Evolutionary conservation across 2,329 filamentous ascomycete species (phyloP).

Genomic region (Lasiodiplodia sp.): DNA sequence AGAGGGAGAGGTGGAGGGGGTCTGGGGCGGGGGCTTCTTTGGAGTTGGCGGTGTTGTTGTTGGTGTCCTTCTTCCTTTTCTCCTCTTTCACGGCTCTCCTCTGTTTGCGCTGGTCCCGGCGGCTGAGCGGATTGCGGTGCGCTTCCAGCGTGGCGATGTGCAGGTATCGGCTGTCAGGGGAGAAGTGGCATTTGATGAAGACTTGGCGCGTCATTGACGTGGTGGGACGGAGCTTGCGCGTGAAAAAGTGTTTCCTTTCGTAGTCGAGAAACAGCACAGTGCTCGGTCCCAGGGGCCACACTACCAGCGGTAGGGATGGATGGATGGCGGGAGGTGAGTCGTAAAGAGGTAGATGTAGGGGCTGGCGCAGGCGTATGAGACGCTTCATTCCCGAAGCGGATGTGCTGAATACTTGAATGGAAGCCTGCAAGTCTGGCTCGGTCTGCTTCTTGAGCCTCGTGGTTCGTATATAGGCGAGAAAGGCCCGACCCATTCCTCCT

Average conservation of each 20-base stretch:
- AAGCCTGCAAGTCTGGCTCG: neutral
- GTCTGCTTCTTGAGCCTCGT: neutral
- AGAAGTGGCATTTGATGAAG: constrained; percentile 34
- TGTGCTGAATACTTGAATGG: neutral
- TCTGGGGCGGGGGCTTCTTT: neutral
- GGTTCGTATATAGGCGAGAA: no score
- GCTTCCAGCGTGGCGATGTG: constrained; percentile 33
- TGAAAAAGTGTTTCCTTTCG: constrained; percentile 30
- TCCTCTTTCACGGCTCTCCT: neutral
- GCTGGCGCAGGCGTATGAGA: neutral
- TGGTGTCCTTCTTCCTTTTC: neutral
- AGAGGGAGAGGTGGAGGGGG: constrained; percentile 27
- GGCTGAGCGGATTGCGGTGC: constrained; percentile 4
- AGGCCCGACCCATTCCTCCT: no score
- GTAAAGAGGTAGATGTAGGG: constrained; percentile 9
- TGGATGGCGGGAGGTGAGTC: constrained; percentile 32
- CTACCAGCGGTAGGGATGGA: constrained; percentile 30
- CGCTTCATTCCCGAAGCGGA: neutral
- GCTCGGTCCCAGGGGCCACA: constrained; percentile 31
- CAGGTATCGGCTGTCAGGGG: constrained; percentile 26
- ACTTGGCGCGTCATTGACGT: constrained; percentile 25
- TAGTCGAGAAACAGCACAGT: constrained; percentile 32
- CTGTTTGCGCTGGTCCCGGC: neutral
- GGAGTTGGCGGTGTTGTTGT: neutral
- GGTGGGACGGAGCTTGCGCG: constrained; percentile 23